Conservation (phyloP, 306 rosid species). For the Lathyrus oleraceus region DNA sequence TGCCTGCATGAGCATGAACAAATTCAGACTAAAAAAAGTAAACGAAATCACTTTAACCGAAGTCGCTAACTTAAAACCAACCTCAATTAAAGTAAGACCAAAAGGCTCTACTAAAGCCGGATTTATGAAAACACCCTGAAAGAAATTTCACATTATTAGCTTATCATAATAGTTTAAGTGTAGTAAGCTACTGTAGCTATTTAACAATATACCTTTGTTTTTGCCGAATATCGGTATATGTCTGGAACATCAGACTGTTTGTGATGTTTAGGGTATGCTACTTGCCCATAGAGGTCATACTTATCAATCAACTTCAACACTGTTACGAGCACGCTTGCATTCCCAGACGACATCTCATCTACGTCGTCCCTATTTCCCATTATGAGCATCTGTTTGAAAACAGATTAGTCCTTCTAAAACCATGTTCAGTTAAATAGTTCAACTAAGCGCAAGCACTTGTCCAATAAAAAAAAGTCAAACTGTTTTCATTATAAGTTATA, state of each 20-base stretch:
- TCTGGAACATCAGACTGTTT: constrained; percentile 90
- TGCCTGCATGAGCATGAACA: constrained; percentile 56
- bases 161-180: constrained; percentile 11
- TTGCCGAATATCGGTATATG: constrained; percentile 83
- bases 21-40: background rate
- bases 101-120: constrained; percentile 95
- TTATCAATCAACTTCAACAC: constrained; percentile 83
- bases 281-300: constrained; percentile 86
- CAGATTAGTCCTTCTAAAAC: constrained; percentile 28
- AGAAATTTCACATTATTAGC: constrained; percentile 37
- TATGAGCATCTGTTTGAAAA: constrained; percentile 60
- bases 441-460: too few relatives aligned
- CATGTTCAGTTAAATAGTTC: too few relatives aligned
- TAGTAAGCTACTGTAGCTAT: background rate
- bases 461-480: too few relatives aligned
- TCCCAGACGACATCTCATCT: constrained; percentile 82
- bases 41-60: background rate
- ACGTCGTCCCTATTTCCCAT: constrained; percentile 90
- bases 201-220: constrained; percentile 61
- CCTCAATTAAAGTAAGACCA: constrained; percentile 95
- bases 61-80: constrained; percentile 36
- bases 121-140: constrained; percentile 93
- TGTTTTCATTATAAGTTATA: too few relatives aligned
- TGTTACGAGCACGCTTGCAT: constrained; percentile 72
- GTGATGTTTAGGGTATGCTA: constrained; percentile 93